phyloP scores from a whole-genome alignment of 176 grass and related monocot genomes.

The Melocanna baccifera region DNA sequence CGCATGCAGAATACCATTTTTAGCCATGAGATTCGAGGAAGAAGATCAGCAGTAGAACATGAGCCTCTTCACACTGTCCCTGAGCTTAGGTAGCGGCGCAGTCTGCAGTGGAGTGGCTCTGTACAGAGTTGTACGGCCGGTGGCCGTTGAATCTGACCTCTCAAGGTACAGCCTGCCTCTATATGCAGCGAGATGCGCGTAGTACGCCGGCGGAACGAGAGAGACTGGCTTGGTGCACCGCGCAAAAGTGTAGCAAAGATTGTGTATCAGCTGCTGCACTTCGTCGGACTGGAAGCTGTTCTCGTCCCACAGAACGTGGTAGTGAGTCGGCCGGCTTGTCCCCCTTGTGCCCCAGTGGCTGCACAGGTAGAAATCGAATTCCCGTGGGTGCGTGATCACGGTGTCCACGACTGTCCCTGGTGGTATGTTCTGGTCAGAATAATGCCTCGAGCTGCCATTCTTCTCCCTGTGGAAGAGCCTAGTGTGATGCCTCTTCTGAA shows the following conservation, averaged over 20 bases:
- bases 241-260: conserved; percentile 87
- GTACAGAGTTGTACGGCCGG: conserved; percentile 42
- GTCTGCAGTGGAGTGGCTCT: conserved; percentile 59
- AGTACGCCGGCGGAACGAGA: conserved; percentile 81
- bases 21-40: background rate
- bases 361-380: conserved; percentile 90
- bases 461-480: conserved; percentile 66
- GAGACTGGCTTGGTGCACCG: conserved; percentile 89
- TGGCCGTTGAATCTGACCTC: conserved; percentile 47
- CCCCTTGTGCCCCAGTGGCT: conserved; percentile 94
- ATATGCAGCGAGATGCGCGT: conserved; percentile 85
- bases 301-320: conserved; percentile 84
- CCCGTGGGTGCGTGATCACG: conserved; percentile 86
- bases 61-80: conserved; percentile 78
- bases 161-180: conserved; percentile 91
- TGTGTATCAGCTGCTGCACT: conserved; percentile 82
- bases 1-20: background rate
- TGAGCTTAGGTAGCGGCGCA: conserved; percentile 71
- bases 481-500: conserved; percentile 95
- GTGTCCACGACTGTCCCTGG: conserved; percentile 91
- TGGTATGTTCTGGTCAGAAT: conserved; percentile 74
- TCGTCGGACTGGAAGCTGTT: conserved; percentile 78
- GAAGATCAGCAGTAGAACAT: conserved; percentile 90
- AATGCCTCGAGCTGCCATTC: conserved; percentile 32
- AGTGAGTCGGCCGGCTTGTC: conserved; percentile 84